Percentiles rank a stretch among this genome's conserved stretches.
phyloP scores from a whole-genome alignment of 306 rosid genomes.

The Mimosa pudica region DNA sequence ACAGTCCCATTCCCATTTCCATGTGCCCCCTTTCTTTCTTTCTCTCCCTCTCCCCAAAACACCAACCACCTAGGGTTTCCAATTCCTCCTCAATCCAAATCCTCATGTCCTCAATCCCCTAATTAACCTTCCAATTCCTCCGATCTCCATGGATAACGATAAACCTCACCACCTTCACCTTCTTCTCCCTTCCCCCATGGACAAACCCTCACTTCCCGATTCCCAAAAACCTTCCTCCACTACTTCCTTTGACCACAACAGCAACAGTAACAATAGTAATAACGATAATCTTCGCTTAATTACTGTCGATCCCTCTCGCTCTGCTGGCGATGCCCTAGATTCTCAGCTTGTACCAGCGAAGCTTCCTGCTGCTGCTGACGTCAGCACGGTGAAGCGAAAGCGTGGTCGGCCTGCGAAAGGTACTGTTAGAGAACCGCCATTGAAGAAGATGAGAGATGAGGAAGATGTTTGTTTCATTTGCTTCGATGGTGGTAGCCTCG shows the following conservation, averaged over 20 bases:
- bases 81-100: not conserved
- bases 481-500: conserved; percentile 97
- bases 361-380: conserved; percentile 18
- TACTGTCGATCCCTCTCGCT: conserved; percentile 39
- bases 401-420: conserved; percentile 85
- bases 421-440: conserved; percentile 40
- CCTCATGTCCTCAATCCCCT: conserved; percentile 27
- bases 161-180: conserved; percentile 1
- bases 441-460: conserved; percentile 58
- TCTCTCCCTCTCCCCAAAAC: not conserved
- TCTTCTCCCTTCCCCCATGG: not conserved
- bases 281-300: conserved; percentile 14
- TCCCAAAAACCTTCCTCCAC: not conserved
- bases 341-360: conserved; percentile 45
- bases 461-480: conserved; percentile 97
- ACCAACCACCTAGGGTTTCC: conserved; percentile 56
- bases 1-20: conserved; percentile 53
- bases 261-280: too few relatives aligned
- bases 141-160: conserved; percentile 48
- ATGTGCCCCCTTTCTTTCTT: conserved; percentile 34
- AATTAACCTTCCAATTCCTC: not conserved
- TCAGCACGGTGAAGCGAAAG: conserved; percentile 48
- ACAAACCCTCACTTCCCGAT: conserved; percentile 23
- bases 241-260: conserved; percentile 5
- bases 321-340: conserved; percentile 35